These are phyloP conservation scores for Leccinum boreale DNA, from an alignment of 768 basidiomycete species.

Conservation along the genomic window DNA sequence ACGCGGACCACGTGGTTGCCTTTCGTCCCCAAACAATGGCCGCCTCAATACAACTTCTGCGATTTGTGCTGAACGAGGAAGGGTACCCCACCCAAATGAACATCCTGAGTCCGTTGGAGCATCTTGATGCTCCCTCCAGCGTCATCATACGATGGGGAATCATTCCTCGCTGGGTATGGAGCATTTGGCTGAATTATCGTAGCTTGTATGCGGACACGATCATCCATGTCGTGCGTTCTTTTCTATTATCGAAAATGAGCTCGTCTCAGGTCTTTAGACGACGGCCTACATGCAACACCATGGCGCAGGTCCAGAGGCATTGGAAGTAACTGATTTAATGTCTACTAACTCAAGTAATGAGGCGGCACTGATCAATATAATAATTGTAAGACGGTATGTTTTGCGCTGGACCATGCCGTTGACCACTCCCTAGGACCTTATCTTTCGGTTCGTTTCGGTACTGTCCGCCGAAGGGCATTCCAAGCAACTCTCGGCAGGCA, in stretches of 20 bases:
- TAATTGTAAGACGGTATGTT: slow-evolving; percentile 22
- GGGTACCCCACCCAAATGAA: slow-evolving; percentile 6
- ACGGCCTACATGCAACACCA: slow-evolving; percentile 51
- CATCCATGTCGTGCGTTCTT: slow-evolving; percentile 42
- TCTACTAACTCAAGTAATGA: background rate
- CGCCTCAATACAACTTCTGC: slow-evolving; percentile 44
- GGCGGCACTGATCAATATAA: slow-evolving; percentile 20
- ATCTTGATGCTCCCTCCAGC: slow-evolving; percentile 41
- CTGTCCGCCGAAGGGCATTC: slow-evolving; percentile 13
- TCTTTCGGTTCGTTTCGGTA: slow-evolving; percentile 23
- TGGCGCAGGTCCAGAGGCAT: background rate
- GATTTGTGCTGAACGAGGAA: slow-evolving; percentile 35
- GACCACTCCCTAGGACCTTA: slow-evolving; percentile 14
- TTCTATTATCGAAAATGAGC: background rate
- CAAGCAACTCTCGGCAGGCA: slow-evolving; percentile 15
- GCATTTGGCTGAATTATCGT: slow-evolving; percentile 54
- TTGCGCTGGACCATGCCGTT: background rate
- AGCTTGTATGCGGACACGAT: slow-evolving; percentile 48
- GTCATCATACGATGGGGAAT: slow-evolving; percentile 60
- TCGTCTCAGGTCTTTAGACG: slow-evolving; percentile 37
- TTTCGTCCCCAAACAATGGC: slow-evolving; percentile 49
- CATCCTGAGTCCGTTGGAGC: slow-evolving; percentile 11
- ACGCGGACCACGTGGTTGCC: slow-evolving; percentile 3
- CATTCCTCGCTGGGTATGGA: slow-evolving; percentile 64
- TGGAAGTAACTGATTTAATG: slow-evolving; percentile 3